Evolutionary conservation across 139 green algal genomes (phyloP).

Genomic region (Coelastrella sp.): DNA sequence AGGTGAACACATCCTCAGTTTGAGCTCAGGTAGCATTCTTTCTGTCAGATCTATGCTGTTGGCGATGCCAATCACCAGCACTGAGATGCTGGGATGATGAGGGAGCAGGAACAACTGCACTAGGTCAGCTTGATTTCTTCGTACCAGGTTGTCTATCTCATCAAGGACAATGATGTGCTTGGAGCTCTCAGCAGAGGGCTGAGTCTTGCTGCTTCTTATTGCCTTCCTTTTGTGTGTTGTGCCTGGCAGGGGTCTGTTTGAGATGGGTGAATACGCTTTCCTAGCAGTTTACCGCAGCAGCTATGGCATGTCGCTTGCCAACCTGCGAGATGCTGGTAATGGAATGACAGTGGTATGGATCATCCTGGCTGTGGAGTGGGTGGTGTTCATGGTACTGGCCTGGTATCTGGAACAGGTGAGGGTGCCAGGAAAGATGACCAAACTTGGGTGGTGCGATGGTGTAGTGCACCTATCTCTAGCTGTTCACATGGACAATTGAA

Average conservation of each 20-base stretch:
- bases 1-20: conserved; percentile 46
- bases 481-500: too few relatives aligned
- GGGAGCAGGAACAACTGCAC: conserved; percentile 67
- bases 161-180: conserved; percentile 62
- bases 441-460: too few relatives aligned
- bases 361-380: conserved; percentile 86
- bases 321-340: conserved; percentile 78
- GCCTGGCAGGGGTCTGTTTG: conserved; percentile 66
- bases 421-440: background rate
- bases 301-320: conserved; percentile 70
- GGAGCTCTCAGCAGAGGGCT: background rate
- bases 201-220: background rate
- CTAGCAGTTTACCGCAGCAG: conserved; percentile 59
- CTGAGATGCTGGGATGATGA: conserved; percentile 29
- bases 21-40: conserved; percentile 63
- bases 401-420: conserved; percentile 83
- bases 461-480: too few relatives aligned
- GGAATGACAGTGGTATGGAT: conserved; percentile 69
- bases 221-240: too few relatives aligned
- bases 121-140: conserved; percentile 44
- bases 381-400: conserved; percentile 79
- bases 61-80: conserved; percentile 66
- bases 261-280: conserved; percentile 73
- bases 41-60: conserved; percentile 74
- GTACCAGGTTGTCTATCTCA: conserved; percentile 67